Evolutionary conservation across 2,329 filamentous ascomycete genomes (phyloP), one percentile per base, ranked within the genome.

Genomic region (Lasiodiplodia sp.): DNA sequence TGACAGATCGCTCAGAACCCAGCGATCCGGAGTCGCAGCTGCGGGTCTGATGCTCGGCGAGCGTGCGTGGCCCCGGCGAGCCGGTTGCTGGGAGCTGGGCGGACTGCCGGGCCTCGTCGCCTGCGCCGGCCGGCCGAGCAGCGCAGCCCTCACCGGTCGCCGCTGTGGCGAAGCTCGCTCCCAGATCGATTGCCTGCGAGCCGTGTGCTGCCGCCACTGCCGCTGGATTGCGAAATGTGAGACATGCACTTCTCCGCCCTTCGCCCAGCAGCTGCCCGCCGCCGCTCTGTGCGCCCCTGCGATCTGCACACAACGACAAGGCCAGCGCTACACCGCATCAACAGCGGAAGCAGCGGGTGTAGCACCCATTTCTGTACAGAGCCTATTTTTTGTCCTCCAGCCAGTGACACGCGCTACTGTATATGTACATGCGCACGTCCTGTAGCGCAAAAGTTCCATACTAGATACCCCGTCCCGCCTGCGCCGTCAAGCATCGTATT

Each of bases 241-340:
- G 60, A 64, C 60, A 64, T 64, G 60, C 60, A 47, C 60, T 52
- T 64, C 60, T 64, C 60, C 47, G 44, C 28, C 60, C 28, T 37
- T 18, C 25, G 51, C 25, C 34, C 57, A 51, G 58, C 58, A 34
- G 40, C 40, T 37, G 58, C 40, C 58, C 40, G 56, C 58, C 25
- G 18, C 51, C 40, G 40, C 58, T 28, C 60, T 40, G 60, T 63
- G 60, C 60, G 44, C n/a, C 60, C 44, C 44, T 49, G 57, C 60
- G 44, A 64, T 64, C 60, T 64, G 60, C 60, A 63, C 58, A 44
- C 57, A 12, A 47, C 38, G 14, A 51, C 40, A 25, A n/a, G 31
- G 60, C 60, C 60, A 64, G 60, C 60, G 60, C 44, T 64, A 64
- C 60, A 64, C 60, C 60, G 60, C 60, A 64, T 64, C 60, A 12